A percentile compares a stretch with the other conserved stretches of the same genome.
These are phyloP conservation scores for Picochlorum sp. DNA, from an alignment of 139 green algal genomes.

Conservation along the genomic window DNA sequence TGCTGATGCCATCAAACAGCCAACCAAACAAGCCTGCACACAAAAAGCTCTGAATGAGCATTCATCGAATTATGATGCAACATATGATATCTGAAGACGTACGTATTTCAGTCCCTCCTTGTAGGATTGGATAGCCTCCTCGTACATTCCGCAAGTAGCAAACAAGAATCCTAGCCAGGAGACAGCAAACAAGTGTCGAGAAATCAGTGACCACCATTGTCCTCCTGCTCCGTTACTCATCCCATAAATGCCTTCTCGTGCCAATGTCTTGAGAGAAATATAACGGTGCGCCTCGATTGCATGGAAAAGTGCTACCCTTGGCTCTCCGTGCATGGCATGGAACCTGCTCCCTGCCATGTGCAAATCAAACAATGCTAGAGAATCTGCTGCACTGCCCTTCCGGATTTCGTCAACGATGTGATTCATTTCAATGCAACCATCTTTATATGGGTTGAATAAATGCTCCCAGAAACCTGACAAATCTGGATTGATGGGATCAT, in stretches of 20 bases:
- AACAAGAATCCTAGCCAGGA: slow-evolving; percentile 35
- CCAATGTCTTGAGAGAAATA: background rate
- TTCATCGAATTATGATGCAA: background rate
- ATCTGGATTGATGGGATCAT: no score
- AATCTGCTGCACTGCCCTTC: no score
- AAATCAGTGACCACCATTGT: slow-evolving; percentile 29
- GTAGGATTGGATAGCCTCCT: slow-evolving; percentile 40
- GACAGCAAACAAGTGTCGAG: slow-evolving; percentile 31
- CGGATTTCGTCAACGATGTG: no score
- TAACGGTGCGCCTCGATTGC: background rate
- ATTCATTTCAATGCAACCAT: no score
- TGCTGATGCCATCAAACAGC: no score
- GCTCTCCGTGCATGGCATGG: background rate
- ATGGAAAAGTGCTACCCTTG: background rate
- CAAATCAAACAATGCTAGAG: no score
- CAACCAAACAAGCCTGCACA: no score
- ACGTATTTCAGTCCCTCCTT: slow-evolving; percentile 37
- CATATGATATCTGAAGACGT: background rate
- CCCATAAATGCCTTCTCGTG: no score
- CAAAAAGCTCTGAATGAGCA: no score
- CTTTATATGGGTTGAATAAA: no score
- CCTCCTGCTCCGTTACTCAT: background rate
- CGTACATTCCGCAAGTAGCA: slow-evolving; percentile 31
- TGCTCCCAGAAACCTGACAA: no score
- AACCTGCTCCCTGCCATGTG: no score